Evolutionary conservation across 2,329 filamentous ascomycete genomes (phyloP), one percentile per base, ranked within the genome.

Genomic region (Lasiodiplodia sp.): DNA sequence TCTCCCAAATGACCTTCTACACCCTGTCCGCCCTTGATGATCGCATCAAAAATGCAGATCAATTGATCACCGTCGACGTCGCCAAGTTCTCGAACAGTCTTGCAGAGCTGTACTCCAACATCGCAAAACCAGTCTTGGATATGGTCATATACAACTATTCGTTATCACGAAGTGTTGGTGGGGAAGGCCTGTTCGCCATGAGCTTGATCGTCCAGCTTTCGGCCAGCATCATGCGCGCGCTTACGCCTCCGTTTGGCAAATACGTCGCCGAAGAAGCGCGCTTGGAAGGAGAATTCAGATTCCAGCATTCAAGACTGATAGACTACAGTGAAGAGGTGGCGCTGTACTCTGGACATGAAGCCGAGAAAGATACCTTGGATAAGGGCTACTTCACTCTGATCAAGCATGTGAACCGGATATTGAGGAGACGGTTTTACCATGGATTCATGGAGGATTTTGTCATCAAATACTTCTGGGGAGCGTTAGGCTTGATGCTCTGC

Each of bases 361-460:
- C 92, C 12, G 96, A 99, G 80, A 98, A 98, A 79, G 93, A 98
- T 78, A 96, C 92, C 0, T 85, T 99, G 66, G 96, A 99, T 81
- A 98, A 98, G 82, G 95, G 96, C 18, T 99, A 99, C 81, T 99
- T 99, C 77, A 99, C 96, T 2, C 86, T 99, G 47, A 99, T 99
- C 83, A 98, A 97, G 82, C 96, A 99, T 81, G 95, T 99, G 77
- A 99, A 99, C 80, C 91, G 97, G 76, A 97, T 98, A 72, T 82
- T 99, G 70, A 88, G 94, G 49, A 87, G 93, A 71, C 89, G 96
- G 60, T 92, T 99, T 79, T 98, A 98, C 79, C 95, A 99, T 78
- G 95, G 94, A n/a, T 91, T 99, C 75, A 97, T 98, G 95, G 96
- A 99, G 79, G 96, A 99, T 79, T 99, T 97, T 80, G 93, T 98